Evolutionary conservation across 352 stramenopile genomes (phyloP).

Genomic region (Pythium angustatum): DNA sequence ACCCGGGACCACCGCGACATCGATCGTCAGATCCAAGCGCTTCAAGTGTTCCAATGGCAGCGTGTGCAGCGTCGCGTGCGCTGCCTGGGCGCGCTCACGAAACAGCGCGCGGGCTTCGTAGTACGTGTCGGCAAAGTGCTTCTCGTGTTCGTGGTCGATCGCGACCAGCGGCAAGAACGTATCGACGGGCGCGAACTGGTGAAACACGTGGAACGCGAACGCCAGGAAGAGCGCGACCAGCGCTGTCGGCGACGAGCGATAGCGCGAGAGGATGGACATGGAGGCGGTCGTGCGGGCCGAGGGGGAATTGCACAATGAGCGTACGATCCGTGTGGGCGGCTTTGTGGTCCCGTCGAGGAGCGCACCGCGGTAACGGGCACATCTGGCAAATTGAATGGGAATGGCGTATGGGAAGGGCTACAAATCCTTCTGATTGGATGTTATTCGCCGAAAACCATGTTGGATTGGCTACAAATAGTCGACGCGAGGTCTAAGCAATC

Average conservation of each 20-base stretch:
- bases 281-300: too few relatives aligned
- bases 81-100: slow-evolving; percentile 15
- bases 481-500: slow-evolving; percentile 12
- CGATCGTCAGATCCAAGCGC: slow-evolving; percentile 37
- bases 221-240: slow-evolving; percentile 25
- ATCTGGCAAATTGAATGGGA: not conserved
- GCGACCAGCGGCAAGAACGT: slow-evolving; percentile 36
- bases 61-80: slow-evolving; percentile 28
- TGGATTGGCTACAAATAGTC: slow-evolving; percentile 1
- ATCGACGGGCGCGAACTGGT: slow-evolving; percentile 28
- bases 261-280: too few relatives aligned
- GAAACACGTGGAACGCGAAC: slow-evolving; percentile 24
- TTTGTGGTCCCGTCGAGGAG: too few relatives aligned
- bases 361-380: slow-evolving; percentile 10
- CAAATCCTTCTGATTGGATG: slow-evolving; percentile 11
- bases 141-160: slow-evolving; percentile 12
- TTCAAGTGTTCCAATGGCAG: slow-evolving; percentile 23
- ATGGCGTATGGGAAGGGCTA: not conserved
- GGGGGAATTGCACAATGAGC: not conserved
- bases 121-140: slow-evolving; percentile 36
- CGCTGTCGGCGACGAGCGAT: slow-evolving; percentile 42
- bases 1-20: slow-evolving; percentile 35
- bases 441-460: not conserved
- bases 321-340: too few relatives aligned
- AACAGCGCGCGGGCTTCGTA: slow-evolving; percentile 39